Evolutionary conservation across 2,329 filamentous ascomycete species (phyloP).

Genomic region (Lomentospora prolificans): DNA sequence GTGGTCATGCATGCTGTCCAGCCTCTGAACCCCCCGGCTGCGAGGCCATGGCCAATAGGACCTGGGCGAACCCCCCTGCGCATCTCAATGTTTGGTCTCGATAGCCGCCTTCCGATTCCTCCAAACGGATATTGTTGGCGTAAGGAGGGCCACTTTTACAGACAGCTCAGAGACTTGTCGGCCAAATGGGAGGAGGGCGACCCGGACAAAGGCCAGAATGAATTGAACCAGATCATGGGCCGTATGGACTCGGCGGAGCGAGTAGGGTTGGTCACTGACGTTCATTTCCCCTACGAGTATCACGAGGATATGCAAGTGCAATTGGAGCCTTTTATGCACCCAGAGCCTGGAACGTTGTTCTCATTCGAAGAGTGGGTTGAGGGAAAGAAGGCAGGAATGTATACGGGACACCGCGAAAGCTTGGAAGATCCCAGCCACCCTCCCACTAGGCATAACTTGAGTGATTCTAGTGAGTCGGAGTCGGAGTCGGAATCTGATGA

Average conservation of each 20-base stretch:
- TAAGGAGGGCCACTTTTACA: constrained; percentile 5
- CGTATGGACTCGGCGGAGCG: neutral
- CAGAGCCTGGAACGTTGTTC: constrained; percentile 5
- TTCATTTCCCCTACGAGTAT: neutral
- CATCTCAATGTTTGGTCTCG: neutral
- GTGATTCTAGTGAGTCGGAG: neutral
- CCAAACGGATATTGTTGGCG: constrained; percentile 1
- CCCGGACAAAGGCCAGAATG: neutral
- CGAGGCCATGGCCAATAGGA: neutral
- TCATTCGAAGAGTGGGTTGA: constrained; percentile 8
- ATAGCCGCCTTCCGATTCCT: neutral
- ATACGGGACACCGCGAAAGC: neutral
- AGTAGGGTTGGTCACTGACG: neutral
- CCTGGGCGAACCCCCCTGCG: neutral
- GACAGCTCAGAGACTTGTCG: neutral
- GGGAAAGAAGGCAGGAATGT: neutral
- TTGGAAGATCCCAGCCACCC: too few species aligned
- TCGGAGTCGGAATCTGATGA: too few species aligned
- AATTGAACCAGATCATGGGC: neutral
- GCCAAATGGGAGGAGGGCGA: constrained; percentile 1
- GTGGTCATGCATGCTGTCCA: constrained; percentile 9
- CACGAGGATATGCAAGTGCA: constrained; percentile 1
- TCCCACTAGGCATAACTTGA: too few species aligned
- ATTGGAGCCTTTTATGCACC: constrained; percentile 2
- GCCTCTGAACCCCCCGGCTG: neutral